A percentile compares a stretch with the other conserved stretches of the same genome.
These are phyloP conservation scores for Fusarium caatingaense DNA, from an alignment of 2,329 filamentous ascomycete species.

Conservation along the genomic window DNA sequence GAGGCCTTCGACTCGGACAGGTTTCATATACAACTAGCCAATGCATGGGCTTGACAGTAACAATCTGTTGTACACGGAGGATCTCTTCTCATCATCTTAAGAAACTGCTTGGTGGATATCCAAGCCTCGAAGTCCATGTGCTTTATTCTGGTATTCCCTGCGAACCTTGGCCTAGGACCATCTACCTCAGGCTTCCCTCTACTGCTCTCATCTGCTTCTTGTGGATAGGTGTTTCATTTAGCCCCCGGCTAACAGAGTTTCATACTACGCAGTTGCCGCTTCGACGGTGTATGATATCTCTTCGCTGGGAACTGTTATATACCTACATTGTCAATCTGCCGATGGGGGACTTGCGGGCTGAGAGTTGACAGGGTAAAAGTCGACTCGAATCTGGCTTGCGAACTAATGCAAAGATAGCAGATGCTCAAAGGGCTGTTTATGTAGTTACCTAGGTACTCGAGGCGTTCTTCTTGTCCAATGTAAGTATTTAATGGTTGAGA, in stretches of 20 bases:
- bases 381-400: neutral
- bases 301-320: slow-evolving; percentile 59
- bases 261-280: slow-evolving; percentile 71
- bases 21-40: slow-evolving; percentile 52
- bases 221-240: slow-evolving; percentile 60
- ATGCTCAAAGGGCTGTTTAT: neutral
- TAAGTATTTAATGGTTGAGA: neutral
- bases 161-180: slow-evolving; percentile 70
- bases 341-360: neutral
- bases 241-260: neutral
- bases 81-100: slow-evolving; percentile 62
- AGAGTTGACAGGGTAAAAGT: neutral
- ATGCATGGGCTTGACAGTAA: neutral
- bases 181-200: slow-evolving; percentile 69
- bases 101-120: slow-evolving; percentile 64
- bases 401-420: neutral
- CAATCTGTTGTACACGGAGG: slow-evolving; percentile 61
- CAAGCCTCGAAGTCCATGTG: slow-evolving; percentile 66
- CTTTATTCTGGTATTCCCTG: slow-evolving; percentile 66
- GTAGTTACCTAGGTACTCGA: neutral
- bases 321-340: neutral
- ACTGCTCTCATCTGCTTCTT: slow-evolving; percentile 58
- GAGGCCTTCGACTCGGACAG: slow-evolving; percentile 54
- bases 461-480: neutral
- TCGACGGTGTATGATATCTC: slow-evolving; percentile 73